Conservation (phyloP, 306 rosid species). For the Rubus parviflorus region DNA sequence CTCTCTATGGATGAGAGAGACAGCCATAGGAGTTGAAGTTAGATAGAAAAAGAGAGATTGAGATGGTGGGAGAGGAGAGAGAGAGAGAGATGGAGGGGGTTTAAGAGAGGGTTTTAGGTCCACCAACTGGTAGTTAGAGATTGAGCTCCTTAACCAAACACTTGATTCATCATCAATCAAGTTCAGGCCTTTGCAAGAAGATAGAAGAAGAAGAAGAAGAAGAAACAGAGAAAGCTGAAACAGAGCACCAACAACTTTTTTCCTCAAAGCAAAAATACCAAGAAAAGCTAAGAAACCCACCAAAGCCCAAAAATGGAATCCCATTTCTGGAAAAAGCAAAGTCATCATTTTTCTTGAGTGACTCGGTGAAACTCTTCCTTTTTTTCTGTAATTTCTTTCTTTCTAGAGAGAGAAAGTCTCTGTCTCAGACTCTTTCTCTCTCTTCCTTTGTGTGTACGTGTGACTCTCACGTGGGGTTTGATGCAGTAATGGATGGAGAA, state of each 20-base stretch:
- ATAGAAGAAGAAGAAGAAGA: constrained; percentile 16
- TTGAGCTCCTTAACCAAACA: constrained; percentile 58
- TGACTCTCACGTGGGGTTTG: constrained; percentile 56
- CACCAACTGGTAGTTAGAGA: constrained; percentile 82
- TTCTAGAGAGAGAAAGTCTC: constrained; percentile 22
- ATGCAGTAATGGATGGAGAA: constrained; percentile 43
- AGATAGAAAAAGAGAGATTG: constrained; percentile 7
- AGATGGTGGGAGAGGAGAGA: constrained; percentile 11
- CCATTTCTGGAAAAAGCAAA: constrained; percentile 21
- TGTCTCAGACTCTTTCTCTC: background rate
- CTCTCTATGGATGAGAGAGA: constrained; percentile 41
- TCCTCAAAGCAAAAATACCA: constrained; percentile 15
- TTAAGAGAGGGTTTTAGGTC: constrained; percentile 50
- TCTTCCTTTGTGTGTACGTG: constrained; percentile 18
- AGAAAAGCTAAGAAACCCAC: constrained; percentile 14
- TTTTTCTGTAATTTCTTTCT: background rate
- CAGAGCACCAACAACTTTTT: constrained; percentile 9
- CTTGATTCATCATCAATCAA: constrained; percentile 32
- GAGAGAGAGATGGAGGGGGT: constrained; percentile 30
- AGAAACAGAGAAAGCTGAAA: background rate
- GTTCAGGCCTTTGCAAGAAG: background rate
- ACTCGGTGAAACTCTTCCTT: background rate
- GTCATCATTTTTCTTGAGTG: constrained; percentile 34
- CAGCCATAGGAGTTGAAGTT: constrained; percentile 12
- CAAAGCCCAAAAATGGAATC: constrained; percentile 20